Base-by-base conservation (phyloP, 192 early-diverging fungal genomes). In the Phycomyces nitens region DNA sequence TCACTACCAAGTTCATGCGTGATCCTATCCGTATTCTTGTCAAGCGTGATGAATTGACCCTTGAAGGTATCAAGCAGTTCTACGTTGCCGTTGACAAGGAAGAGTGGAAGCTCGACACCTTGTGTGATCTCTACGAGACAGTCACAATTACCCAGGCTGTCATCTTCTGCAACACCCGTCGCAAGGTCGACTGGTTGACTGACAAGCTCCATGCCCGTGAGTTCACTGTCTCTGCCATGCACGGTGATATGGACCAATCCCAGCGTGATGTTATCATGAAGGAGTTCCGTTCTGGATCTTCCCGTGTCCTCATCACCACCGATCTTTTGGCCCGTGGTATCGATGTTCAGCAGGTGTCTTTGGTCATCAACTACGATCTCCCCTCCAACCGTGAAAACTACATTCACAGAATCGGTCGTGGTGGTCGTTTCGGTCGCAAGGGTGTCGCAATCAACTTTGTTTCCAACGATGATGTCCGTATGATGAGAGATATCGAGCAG, bases 371-470 rank as follows among this genome's bases (percentile, higher is more conserved):
- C 92, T 99, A 99, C 83, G 97, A 99, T 77, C 85, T 99, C 56
- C 96, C 97, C 65, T 80, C 88, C 75, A 95, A 94, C 84, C 85
- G 86, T 68, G 97, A 98, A 82, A 98, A 98, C 91, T 99, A 99
- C 87, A 96, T 99, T 66, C 97, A 99, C 80, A 89, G 95, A 77
- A 99, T 99, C 77, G 97, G 97, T 88, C 92, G 97, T 85, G 91
- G 92, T 89, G 96, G 97, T 85, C 96, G 97, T 89, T 99, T 98
- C 86, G 97, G 97, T 77, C 92, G 97, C 77, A 99, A 98, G 88
- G 97, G 97, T 87, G 96, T 99, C 70, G 94, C 95, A 64, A 96
- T 99, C 85, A 99, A 99, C 88, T 99, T 99, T 85, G 94, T 99
- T 66, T 88, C 92, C 53, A 86, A 85, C 73, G 95, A 99, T n/a